Conservation (phyloP, 306 rosid species). For the Pyrus pyrifolia region DNA sequence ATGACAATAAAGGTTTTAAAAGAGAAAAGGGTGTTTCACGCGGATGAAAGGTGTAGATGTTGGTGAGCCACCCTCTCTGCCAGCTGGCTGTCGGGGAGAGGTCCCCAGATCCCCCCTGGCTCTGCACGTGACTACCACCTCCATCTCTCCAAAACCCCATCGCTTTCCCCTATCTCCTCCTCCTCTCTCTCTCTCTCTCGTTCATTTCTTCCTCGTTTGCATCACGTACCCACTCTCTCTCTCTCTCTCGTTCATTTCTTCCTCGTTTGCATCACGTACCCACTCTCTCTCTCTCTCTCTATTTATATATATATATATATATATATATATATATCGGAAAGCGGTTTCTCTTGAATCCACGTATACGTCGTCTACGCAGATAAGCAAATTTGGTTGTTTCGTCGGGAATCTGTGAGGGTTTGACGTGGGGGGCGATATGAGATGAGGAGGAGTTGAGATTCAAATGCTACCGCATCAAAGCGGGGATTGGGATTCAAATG, state of each 20-base stretch:
- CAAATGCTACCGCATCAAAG: conserved; percentile 26
- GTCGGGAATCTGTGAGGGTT: conserved; percentile 7
- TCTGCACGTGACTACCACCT: conserved; percentile 72
- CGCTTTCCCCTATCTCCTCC: conserved; percentile 24
- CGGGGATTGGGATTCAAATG: conserved; percentile 35
- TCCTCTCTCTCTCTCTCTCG: not conserved
- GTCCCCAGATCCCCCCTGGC: conserved; percentile 51
- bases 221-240: conserved; percentile 14
- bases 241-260: not conserved
- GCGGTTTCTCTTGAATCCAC: not conserved
- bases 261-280: conserved; percentile 22
- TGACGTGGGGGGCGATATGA: conserved; percentile 13
- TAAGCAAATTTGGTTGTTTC: conserved; percentile 5
- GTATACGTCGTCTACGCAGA: not conserved
- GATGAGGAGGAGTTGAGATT: conserved; percentile 40
- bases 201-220: conserved; percentile 7
- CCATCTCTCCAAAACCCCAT: conserved; percentile 33
- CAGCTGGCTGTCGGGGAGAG: conserved; percentile 99
- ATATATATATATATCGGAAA: no score
- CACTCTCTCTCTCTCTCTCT: not conserved
- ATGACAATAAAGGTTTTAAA: not conserved
- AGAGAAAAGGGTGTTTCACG: conserved; percentile 42
- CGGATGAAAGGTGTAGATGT: conserved; percentile 92
- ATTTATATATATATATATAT: not conserved
- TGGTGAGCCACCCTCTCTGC: conserved; percentile 89